Evolutionary conservation across 2,329 filamentous ascomycete genomes (phyloP).

Genomic region (Epichloe uncinata): DNA sequence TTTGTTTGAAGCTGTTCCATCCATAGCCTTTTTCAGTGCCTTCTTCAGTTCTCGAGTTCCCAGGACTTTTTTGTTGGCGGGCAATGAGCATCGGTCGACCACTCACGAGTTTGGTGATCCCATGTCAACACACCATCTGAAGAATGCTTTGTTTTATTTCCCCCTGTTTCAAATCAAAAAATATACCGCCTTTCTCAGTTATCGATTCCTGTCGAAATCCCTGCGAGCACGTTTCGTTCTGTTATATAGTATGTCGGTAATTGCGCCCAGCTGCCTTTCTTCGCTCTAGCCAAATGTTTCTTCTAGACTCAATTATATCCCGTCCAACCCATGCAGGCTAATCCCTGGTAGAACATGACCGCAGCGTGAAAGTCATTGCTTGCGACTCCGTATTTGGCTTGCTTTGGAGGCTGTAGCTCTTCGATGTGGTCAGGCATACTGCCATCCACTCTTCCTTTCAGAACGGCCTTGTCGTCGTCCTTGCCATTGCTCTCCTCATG

Average conservation of each 20-base stretch:
- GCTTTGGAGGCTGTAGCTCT: conserved; percentile 8
- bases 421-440: conserved; percentile 10
- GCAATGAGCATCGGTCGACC: too few relatives aligned
- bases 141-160: not conserved
- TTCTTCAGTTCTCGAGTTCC: too few relatives aligned
- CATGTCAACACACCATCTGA: not conserved
- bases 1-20: too few relatives aligned
- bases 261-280: too few relatives aligned
- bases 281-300: too few relatives aligned
- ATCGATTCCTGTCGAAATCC: too few relatives aligned
- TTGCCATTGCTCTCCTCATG: not conserved
- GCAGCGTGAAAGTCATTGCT: conserved; percentile 3
- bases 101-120: too few relatives aligned
- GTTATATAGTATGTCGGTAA: too few relatives aligned
- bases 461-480: not conserved
- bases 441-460: conserved; percentile 3
- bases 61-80: too few relatives aligned
- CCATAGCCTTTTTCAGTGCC: too few relatives aligned
- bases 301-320: not conserved
- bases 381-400: not conserved
- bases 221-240: too few relatives aligned
- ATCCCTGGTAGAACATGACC: not conserved
- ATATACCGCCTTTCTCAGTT: too few relatives aligned
- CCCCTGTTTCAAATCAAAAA: not conserved
- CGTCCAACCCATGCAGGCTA: conserved; percentile 5